These are phyloP conservation scores for Noccaea caerulescens DNA, from an alignment of 345 rosid species.

Conservation along the genomic window DNA sequence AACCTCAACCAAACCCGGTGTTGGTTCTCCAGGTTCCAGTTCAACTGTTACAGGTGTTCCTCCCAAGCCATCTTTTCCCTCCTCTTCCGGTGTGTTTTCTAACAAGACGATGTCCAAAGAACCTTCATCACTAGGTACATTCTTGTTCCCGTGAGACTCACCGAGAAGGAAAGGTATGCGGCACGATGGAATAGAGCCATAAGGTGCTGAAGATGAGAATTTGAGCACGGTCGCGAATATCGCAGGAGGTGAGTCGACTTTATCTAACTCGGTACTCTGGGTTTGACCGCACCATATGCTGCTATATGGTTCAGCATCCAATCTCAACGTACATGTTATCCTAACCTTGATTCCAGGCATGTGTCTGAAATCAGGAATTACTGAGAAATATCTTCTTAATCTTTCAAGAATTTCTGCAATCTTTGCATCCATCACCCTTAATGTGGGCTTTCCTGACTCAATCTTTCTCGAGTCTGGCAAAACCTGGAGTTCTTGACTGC, in stretches of 20 bases:
- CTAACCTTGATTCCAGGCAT: conserved; percentile 75
- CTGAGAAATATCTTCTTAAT: conserved; percentile 81
- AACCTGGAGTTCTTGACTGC: conserved; percentile 45
- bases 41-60: conserved; percentile 71
- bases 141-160: conserved; percentile 52
- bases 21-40: conserved; percentile 83
- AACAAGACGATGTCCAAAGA: conserved; percentile 56
- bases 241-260: conserved; percentile 66
- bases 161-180: conserved; percentile 90
- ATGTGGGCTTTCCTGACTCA: conserved; percentile 52
- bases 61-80: conserved; percentile 47
- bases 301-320: conserved; percentile 74
- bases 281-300: conserved; percentile 55
- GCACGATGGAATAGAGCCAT: conserved; percentile 74
- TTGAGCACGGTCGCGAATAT: conserved; percentile 83
- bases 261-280: conserved; percentile 51
- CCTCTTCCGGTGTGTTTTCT: conserved; percentile 51
- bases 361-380: conserved; percentile 83
- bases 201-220: conserved; percentile 86
- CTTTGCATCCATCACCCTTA: conserved; percentile 88
- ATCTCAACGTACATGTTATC: conserved; percentile 72
- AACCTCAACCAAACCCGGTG: conserved; percentile 89
- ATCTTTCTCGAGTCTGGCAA: conserved; percentile 52
- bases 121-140: conserved; percentile 42
- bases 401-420: conserved; percentile 67